A percentile compares a stretch with the other conserved stretches of the same genome.
These are phyloP conservation scores for Tylopilus subfusipes DNA, from an alignment of 768 basidiomycete genomes.

Conservation along the genomic window DNA sequence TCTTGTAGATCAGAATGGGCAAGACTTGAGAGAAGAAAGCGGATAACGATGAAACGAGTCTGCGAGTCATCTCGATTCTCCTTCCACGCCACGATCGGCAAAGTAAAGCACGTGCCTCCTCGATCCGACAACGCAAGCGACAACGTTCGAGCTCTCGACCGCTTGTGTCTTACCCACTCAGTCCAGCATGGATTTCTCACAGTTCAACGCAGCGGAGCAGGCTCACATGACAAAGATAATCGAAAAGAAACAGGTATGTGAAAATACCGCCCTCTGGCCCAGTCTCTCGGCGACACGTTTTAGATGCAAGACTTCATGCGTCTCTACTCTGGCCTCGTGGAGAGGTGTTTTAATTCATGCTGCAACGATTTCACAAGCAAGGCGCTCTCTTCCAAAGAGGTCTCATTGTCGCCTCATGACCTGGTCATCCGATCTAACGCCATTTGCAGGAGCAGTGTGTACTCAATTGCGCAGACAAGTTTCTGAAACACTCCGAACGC, in stretches of 20 bases:
- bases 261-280: not conserved
- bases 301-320: conserved; percentile 99
- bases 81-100: conserved; percentile 11
- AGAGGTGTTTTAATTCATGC: conserved; percentile 93
- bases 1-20: not conserved
- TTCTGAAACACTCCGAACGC: conserved; percentile 93
- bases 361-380: conserved; percentile 97
- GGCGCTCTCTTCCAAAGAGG: conserved; percentile 91
- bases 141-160: not conserved
- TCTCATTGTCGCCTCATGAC: conserved; percentile 24
- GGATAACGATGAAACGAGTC: not conserved
- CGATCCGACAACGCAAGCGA: not conserved
- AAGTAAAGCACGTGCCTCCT: conserved; percentile 10
- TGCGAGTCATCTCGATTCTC: not conserved
- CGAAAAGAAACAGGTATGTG: conserved; percentile 89
- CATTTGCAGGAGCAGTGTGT: conserved; percentile 78
- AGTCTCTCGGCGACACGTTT: conserved; percentile 7
- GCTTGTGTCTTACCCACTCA: not conserved
- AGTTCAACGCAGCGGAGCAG: conserved; percentile 86
- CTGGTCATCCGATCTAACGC: conserved; percentile 7
- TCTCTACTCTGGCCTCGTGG: conserved; percentile 92
- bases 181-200: conserved; percentile 80
- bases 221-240: conserved; percentile 94
- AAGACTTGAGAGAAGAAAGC: not conserved
- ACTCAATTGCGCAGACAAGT: conserved; percentile 94